Percentiles rank a stretch among this genome's conserved stretches.
phyloP scores from a whole-genome alignment of 2,329 filamentous ascomycete species.

The Fusarium mundagurra region DNA sequence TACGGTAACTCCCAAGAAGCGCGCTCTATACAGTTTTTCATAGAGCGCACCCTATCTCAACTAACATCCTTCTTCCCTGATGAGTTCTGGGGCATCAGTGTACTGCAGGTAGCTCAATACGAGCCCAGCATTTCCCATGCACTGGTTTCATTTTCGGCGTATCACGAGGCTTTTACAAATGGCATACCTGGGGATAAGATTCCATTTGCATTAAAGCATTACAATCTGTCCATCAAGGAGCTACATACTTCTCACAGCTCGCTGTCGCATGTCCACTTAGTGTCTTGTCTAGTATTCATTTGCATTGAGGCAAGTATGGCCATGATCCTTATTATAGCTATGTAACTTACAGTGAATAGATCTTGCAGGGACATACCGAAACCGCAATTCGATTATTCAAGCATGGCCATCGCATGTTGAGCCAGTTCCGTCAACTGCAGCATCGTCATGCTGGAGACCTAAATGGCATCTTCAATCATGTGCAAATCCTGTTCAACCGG shows the following conservation, averaged over 20 bases:
- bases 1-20: background rate
- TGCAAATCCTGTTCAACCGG: background rate
- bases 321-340: fast-evolving
- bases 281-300: background rate
- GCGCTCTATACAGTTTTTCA: background rate
- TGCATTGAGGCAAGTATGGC: background rate
- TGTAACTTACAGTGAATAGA: fast-evolving
- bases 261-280: background rate
- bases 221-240: background rate
- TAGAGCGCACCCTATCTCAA: background rate
- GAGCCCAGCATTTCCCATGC: background rate
- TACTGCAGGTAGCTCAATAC: background rate
- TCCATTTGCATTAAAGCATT: background rate
- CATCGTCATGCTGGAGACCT: background rate
- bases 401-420: background rate
- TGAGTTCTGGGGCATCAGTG: background rate
- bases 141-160: background rate
- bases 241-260: background rate
- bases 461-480: background rate
- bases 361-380: background rate
- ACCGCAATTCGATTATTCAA: background rate
- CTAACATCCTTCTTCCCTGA: background rate
- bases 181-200: fast-evolving
- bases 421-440: background rate
- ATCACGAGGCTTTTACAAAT: background rate